phyloP scores from a whole-genome alignment of 2,329 filamentous ascomycete genomes.

The Didymosphaeria variabile region DNA sequence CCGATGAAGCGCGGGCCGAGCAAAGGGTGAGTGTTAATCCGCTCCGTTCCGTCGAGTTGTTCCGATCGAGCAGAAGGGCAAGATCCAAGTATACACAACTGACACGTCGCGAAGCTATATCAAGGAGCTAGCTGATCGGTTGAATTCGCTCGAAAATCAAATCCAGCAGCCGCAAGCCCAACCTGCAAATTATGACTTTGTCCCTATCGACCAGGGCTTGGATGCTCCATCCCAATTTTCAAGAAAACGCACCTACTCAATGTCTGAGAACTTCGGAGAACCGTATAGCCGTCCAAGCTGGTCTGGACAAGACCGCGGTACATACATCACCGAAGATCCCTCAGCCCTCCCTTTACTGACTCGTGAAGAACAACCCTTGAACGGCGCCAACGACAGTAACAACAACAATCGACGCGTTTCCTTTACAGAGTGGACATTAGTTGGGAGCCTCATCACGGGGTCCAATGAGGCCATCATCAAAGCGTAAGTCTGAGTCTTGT shows the following conservation, averaged over 20 bases:
- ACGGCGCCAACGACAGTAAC: slow-evolving; percentile 28
- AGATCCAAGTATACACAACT: slow-evolving; percentile 12
- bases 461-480: slow-evolving; percentile 47
- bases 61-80: background rate
- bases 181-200: slow-evolving; percentile 43
- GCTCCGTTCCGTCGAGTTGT: slow-evolving; percentile 10
- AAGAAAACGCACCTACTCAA: slow-evolving; percentile 50
- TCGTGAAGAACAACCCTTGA: slow-evolving; percentile 40
- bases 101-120: slow-evolving; percentile 45
- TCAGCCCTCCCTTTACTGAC: slow-evolving; percentile 33
- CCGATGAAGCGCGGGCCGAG: slow-evolving; percentile 54
- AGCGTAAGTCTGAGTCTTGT: slow-evolving; percentile 35
- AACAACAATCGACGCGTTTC: slow-evolving; percentile 41
- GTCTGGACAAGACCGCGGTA: slow-evolving; percentile 48
- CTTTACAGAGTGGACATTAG: slow-evolving; percentile 46
- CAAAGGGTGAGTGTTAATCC: slow-evolving; percentile 45
- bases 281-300: slow-evolving; percentile 43
- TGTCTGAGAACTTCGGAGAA: slow-evolving; percentile 48
- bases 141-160: slow-evolving; percentile 50
- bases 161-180: slow-evolving; percentile 42
- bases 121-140: slow-evolving; percentile 51
- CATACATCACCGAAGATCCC: slow-evolving; percentile 31
- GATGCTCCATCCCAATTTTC: slow-evolving; percentile 42
- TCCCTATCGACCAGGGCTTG: slow-evolving; percentile 41
- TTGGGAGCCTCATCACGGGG: slow-evolving; percentile 45